Evolutionary conservation across 768 basidiomycete species (phyloP).

Genomic region (Thelephora aurantiotincta): DNA sequence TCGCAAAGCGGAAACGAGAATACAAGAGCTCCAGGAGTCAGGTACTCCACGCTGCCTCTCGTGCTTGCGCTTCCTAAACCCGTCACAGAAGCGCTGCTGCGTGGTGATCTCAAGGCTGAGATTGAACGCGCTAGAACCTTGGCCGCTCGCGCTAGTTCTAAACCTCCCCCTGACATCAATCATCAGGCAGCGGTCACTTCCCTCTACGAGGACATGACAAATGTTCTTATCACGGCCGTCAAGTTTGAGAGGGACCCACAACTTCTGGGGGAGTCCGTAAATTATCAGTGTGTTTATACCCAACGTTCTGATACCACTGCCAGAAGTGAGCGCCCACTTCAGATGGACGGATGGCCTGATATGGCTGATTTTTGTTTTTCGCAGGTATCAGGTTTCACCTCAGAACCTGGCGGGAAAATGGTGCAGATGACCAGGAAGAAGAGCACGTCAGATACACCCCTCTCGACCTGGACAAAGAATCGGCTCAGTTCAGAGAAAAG

Average conservation of each 20-base stretch:
- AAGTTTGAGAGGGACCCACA: conserved; percentile 29
- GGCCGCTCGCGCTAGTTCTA: conserved; percentile 18
- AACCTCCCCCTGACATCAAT: conserved; percentile 17
- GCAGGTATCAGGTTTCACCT: background rate
- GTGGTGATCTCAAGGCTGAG: conserved; percentile 42
- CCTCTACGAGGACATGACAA: conserved; percentile 81
- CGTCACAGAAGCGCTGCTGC: background rate
- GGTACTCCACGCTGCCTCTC: conserved; percentile 16
- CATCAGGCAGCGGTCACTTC: conserved; percentile 46
- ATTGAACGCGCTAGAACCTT: conserved; percentile 34
- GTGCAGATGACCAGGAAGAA: conserved; percentile 28
- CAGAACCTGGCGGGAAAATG: conserved; percentile 5
- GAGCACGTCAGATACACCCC: conserved; percentile 50
- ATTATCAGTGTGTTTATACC: conserved; percentile 56
- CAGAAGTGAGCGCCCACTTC: background rate
- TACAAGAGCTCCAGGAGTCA: conserved; percentile 29
- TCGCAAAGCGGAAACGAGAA: conserved; percentile 29
- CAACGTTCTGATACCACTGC: conserved; percentile 8
- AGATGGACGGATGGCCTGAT: background rate
- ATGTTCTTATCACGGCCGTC: conserved; percentile 55
- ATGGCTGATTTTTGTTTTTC: background rate
- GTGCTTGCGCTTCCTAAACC: conserved; percentile 1
- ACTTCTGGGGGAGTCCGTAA: conserved; percentile 41
- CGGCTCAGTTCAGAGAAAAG: conserved; percentile 35
- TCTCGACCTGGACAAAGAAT: conserved; percentile 47